Percentiles rank a stretch among this genome's conserved stretches.
Evolutionary conservation across 2,329 filamentous ascomycete genomes (phyloP).

Genomic region (Thermomyces lanuginosus): DNA sequence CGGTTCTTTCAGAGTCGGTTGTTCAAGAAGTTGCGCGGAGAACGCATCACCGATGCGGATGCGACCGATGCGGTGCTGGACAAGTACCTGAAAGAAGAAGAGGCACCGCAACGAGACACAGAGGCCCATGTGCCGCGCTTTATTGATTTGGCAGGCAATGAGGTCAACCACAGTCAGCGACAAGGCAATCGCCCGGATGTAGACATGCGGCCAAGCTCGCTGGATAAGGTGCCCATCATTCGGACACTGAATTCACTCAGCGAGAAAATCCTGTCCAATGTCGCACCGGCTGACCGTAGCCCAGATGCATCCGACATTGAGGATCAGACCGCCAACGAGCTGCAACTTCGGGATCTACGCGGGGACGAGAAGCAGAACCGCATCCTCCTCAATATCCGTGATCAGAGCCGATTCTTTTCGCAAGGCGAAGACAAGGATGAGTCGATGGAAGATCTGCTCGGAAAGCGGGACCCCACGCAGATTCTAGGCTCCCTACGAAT

Average conservation of each 20-base stretch:
- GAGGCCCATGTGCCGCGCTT: slow-evolving; percentile 63
- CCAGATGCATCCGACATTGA: slow-evolving; percentile 50
- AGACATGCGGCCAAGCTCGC: slow-evolving; percentile 65
- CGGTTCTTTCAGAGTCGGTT: slow-evolving; percentile 83
- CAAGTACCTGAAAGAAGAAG: slow-evolving; percentile 62
- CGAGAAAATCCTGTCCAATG: slow-evolving; percentile 82
- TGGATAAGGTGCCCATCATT: slow-evolving; percentile 72
- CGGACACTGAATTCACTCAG: slow-evolving; percentile 78
- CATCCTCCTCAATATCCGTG: slow-evolving; percentile 72
- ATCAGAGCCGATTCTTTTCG: slow-evolving; percentile 71
- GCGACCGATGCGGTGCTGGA: slow-evolving; percentile 65
- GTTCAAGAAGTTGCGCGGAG: slow-evolving; percentile 80
- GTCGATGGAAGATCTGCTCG: slow-evolving; percentile 41
- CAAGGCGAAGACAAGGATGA: slow-evolving; percentile 26
- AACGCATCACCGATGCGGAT: slow-evolving; percentile 66
- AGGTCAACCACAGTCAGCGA: slow-evolving; percentile 79
- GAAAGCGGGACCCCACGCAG: slow-evolving; percentile 51
- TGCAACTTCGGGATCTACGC: slow-evolving; percentile 65
- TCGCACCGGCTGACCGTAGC: slow-evolving; percentile 60
- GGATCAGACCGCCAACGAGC: slow-evolving; percentile 55
- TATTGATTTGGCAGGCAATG: slow-evolving; percentile 84
- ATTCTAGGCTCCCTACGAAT: slow-evolving; percentile 49
- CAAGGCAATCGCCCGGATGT: slow-evolving; percentile 75
- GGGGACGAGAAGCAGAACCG: slow-evolving; percentile 57
- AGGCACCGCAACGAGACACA: slow-evolving; percentile 33